Conservation (phyloP, 306 rosid species). For the Mimosa pudica region DNA sequence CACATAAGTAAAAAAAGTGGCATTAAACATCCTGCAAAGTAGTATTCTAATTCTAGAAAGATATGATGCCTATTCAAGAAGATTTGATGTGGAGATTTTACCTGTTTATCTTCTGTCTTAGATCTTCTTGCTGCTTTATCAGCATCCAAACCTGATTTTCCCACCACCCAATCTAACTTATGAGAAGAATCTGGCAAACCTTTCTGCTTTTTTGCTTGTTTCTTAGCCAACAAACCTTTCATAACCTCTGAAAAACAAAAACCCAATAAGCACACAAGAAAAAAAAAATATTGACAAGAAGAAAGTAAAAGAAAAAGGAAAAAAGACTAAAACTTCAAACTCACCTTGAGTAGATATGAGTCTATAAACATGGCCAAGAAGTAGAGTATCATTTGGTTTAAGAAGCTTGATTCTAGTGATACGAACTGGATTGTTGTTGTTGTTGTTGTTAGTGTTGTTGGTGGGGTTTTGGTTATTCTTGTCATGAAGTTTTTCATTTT, state of each 20-base stretch:
- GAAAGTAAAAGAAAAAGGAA: background rate
- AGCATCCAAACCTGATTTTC: conserved; percentile 31
- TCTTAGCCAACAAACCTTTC: conserved; percentile 88
- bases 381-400: conserved; percentile 83
- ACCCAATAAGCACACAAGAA: conserved; percentile 26
- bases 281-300: conserved; percentile 8
- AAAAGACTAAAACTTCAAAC: conserved; percentile 30
- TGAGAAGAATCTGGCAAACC: conserved; percentile 52
- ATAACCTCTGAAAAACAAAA: conserved; percentile 58
- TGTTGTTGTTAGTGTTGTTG: background rate
- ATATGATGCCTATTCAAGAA: background rate
- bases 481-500: conserved; percentile 30
- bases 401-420: conserved; percentile 93
- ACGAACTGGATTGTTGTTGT: conserved; percentile 56
- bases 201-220: conserved; percentile 77
- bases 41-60: conserved; percentile 24
- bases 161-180: conserved; percentile 51
- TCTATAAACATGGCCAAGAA: conserved; percentile 93
- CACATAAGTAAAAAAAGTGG: background rate
- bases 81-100: conserved; percentile 35
- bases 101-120: conserved; percentile 61
- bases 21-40: conserved; percentile 18
- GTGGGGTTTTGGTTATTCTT: conserved; percentile 24
- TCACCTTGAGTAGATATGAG: conserved; percentile 86
- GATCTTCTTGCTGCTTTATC: conserved; percentile 46